Evolutionary conservation across 495 filamentous ascomycete genomes (phyloP).

Genomic region (Penicillium robsamsonii): DNA sequence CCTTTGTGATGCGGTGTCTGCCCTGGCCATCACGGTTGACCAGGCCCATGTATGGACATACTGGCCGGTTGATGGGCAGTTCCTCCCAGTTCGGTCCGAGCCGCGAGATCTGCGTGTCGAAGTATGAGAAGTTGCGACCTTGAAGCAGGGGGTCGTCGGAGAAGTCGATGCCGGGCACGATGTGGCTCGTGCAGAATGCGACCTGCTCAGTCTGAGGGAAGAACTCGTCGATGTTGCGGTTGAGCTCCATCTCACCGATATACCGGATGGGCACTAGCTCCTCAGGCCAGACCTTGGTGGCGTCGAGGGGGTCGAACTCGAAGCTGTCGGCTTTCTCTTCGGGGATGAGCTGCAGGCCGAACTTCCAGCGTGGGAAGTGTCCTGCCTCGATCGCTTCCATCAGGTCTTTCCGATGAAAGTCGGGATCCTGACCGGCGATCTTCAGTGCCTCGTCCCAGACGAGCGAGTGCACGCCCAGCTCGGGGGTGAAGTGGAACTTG

Average conservation of each 20-base stretch:
- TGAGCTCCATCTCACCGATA: constrained; percentile 79
- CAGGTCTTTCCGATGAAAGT: constrained; percentile 85
- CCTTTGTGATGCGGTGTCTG: constrained; percentile 56
- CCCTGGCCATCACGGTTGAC: constrained; percentile 47
- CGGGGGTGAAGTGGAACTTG: constrained; percentile 79
- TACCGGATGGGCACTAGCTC: constrained; percentile 75
- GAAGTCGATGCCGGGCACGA: constrained; percentile 85
- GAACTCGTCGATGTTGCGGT: constrained; percentile 81
- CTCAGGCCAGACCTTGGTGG: constrained; percentile 92
- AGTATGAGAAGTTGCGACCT: constrained; percentile 84
- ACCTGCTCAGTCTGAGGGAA: constrained; percentile 79
- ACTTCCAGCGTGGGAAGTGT: constrained; percentile 74
- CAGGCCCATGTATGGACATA: constrained; percentile 61
- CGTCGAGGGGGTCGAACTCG: constrained; percentile 86
- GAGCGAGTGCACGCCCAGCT: constrained; percentile 77
- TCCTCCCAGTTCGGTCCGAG: constrained; percentile 85
- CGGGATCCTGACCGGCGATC: constrained; percentile 76
- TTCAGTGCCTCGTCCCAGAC: constrained; percentile 90
- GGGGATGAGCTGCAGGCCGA: constrained; percentile 73
- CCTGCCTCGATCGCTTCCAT: constrained; percentile 72
- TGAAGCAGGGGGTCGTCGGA: constrained; percentile 82
- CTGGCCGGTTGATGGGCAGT: constrained; percentile 75
- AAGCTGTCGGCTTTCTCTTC: constrained; percentile 75
- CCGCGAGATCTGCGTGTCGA: constrained; percentile 80
- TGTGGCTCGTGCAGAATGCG: constrained; percentile 82